These are phyloP conservation scores for Scedosporium boydii DNA, from an alignment of 2,329 filamentous ascomycete genomes.

Conservation along the genomic window DNA sequence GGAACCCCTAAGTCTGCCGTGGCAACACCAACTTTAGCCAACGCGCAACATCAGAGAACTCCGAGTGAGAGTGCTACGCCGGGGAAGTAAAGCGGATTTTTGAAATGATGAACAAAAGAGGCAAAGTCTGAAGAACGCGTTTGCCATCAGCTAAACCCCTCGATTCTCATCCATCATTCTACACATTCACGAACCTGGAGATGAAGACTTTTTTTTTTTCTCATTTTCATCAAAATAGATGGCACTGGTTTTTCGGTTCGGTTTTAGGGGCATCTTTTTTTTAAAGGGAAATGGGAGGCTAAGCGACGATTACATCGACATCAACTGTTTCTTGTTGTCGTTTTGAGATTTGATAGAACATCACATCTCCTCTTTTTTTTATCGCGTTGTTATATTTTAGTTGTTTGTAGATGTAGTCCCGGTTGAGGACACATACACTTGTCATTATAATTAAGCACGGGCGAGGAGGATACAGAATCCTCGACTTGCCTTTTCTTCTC, in stretches of 20 bases:
- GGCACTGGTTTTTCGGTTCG: neutral
- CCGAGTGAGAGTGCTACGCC: conserved; percentile 30
- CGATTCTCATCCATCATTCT: neutral
- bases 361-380: neutral
- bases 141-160: neutral
- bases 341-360: neutral
- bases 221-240: conserved; percentile 3
- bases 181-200: neutral
- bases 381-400: neutral
- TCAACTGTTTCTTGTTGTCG: neutral
- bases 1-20: neutral
- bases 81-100: conserved; percentile 12
- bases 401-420: neutral
- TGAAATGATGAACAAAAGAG: too few species aligned
- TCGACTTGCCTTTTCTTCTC: neutral
- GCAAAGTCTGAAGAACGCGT: neutral
- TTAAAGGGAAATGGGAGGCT: neutral
- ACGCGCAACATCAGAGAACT: conserved; percentile 19
- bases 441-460: neutral
- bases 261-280: neutral
- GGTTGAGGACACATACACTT: neutral
- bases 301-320: neutral
- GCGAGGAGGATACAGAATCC: neutral
- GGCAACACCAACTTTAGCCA: conserved; percentile 1
- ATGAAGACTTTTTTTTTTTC: neutral